Base-by-base conservation (phyloP, 257 asterid genomes). In the Solanum tarijense region DNA sequence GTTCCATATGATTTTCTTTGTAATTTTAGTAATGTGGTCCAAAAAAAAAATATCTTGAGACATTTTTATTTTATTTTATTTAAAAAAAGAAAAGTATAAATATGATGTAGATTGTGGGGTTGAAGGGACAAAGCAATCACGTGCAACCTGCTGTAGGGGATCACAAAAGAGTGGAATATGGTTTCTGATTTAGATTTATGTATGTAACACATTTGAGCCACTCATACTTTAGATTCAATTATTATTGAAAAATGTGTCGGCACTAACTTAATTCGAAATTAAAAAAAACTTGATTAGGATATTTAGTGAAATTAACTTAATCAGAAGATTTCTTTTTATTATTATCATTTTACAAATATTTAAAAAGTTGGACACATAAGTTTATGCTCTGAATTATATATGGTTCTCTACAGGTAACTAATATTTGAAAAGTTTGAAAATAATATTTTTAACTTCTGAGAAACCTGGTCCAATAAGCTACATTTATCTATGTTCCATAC, bases 41-140 rank as follows among this genome's bases (percentile, higher is more conserved):
- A 79, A 79, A 14, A 12, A 12, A 43, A 23, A 6, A 55, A 72
- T 88, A 31, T 62, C 31, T 85, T 34, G 27, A 85, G 83, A 66
- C 6, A 34, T 20, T 66, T 23, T 6, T 39, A 39, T 39, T 39
- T 39, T 39, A 9, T 39, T 39, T 39, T 14, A 0, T 14, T 48
- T 13, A 1, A 46, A 48, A 52, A 52, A 18, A 10, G 3, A 4
- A 2, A 7, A 12, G 7, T 1, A 27, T 27, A 27, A 25, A 43
- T 79, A 14, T 4, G 25, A 79, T 27, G 68, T 46, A 46, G 38
- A 81, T 41, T 13, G 76, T 65, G 31, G 78, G 79, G 87, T 69
- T 81, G 14, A 48, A 66, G 78, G 88, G 88, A 75, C 83, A 52
- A 86, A 68, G 32, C 65, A 79, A 81, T 89, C 73, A 89, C 87